Conservation (phyloP, 2,329 filamentous ascomycete genomes). For the Verticillium zaregamsianum region DNA sequence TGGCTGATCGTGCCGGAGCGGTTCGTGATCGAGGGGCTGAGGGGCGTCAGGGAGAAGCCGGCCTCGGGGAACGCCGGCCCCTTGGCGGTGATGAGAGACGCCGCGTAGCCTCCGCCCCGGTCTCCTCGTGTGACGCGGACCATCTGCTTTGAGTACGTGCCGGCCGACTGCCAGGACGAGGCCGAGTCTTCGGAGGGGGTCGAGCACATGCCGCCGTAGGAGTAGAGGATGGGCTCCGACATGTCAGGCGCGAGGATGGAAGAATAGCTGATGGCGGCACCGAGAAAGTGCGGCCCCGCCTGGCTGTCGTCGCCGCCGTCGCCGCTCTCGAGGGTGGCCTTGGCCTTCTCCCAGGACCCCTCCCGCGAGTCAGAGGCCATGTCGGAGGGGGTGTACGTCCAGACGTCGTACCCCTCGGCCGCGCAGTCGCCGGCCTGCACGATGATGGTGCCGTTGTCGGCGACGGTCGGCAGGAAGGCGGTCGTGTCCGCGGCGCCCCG, state of each 20-base stretch:
- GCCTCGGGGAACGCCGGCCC: constrained; percentile 62
- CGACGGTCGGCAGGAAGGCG: constrained; percentile 65
- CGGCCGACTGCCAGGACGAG: constrained; percentile 59
- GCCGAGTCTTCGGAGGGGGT: constrained; percentile 27
- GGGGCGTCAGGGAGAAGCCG: constrained; percentile 76
- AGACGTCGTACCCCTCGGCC: constrained; percentile 52
- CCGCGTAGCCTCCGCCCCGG: constrained; percentile 25
- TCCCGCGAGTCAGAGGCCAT: constrained; percentile 29
- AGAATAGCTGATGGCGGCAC: constrained; percentile 63
- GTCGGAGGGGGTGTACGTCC: constrained; percentile 57
- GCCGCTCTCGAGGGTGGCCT: constrained; percentile 13
- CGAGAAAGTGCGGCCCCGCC: constrained; percentile 45
- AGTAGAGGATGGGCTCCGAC: constrained; percentile 57
- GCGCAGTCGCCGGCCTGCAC: constrained; percentile 73
- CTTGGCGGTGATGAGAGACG: constrained; percentile 32
- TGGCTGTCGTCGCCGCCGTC: constrained; percentile 15
- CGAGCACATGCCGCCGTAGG: constrained; percentile 91
- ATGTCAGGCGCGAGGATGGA: constrained; percentile 48
- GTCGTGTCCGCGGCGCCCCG: constrained; percentile 37
- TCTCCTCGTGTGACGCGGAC: constrained; percentile 53
- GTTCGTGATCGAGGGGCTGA: constrained; percentile 67
- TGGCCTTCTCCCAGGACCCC: constrained; percentile 38
- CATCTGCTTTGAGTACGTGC: constrained; percentile 80
- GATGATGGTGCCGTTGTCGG: constrained; percentile 64
- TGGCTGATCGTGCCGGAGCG: constrained; percentile 62